phyloP scores from a whole-genome alignment of 371 early-diverging fungal genomes.

The Mortierella sp. region DNA sequence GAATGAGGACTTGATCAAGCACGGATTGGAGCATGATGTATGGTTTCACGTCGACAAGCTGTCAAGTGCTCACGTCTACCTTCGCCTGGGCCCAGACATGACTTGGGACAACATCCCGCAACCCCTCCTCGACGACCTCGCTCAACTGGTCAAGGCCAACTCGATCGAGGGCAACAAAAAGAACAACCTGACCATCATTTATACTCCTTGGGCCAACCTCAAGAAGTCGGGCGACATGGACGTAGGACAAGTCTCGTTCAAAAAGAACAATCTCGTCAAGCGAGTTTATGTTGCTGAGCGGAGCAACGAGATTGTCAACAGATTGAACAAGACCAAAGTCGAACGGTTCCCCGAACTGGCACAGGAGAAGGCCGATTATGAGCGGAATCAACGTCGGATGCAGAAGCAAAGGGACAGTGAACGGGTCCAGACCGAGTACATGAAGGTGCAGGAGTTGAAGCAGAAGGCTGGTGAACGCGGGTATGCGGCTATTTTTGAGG shows the following conservation, averaged over 20 bases:
- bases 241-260: conserved; percentile 95
- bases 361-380: conserved; percentile 77
- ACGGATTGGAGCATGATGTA: conserved; percentile 94
- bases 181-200: conserved; percentile 86
- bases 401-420: conserved; percentile 66
- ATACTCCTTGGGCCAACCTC: conserved; percentile 96
- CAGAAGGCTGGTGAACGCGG: conserved; percentile 65
- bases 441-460: conserved; percentile 37
- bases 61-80: conserved; percentile 97
- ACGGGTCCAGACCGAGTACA: conserved; percentile 55
- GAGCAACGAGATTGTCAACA: conserved; percentile 89
- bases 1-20: conserved; percentile 96
- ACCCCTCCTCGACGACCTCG: conserved; percentile 85
- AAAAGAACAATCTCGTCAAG: conserved; percentile 83
- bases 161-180: conserved; percentile 86
- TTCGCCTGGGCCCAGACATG: conserved; percentile 81
- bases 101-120: conserved; percentile 88
- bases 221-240: conserved; percentile 95
- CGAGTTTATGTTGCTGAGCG: conserved; percentile 85
- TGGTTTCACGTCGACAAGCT: conserved; percentile 99
- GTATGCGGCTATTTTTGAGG: conserved; percentile 70
- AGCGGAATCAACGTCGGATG: conserved; percentile 68
- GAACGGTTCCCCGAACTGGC: conserved; percentile 84
- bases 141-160: conserved; percentile 97
- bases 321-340: conserved; percentile 93